These are phyloP conservation scores for Leccinum uliginosum DNA, from an alignment of 768 basidiomycete genomes.

Conservation along the genomic window DNA sequence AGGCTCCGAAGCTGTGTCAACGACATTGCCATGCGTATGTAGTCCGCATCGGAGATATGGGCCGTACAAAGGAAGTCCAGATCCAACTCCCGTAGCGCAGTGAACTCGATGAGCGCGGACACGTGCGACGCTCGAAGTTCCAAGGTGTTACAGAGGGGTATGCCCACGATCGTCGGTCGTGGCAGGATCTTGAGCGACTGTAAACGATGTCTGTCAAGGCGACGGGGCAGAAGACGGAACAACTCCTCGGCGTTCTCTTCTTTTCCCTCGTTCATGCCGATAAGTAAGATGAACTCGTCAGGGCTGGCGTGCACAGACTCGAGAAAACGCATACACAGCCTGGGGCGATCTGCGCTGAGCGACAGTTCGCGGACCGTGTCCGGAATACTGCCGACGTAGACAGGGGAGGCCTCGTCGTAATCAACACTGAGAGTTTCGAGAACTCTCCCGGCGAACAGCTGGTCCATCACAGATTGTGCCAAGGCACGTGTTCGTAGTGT, in stretches of 20 bases:
- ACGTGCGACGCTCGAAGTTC: constrained; percentile 2
- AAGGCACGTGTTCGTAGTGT: constrained; percentile 12
- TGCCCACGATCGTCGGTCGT: neutral
- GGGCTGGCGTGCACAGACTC: constrained; percentile 12
- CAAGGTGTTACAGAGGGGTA: constrained; percentile 1
- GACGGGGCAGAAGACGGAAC: constrained; percentile 9
- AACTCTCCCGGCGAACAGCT: neutral
- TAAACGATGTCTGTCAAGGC: constrained; percentile 9
- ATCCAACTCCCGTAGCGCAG: constrained; percentile 11
- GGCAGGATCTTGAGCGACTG: constrained; percentile 6
- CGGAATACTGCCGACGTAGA: constrained; percentile 11
- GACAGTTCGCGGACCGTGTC: constrained; percentile 12
- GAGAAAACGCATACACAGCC: constrained; percentile 8
- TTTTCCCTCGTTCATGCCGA: constrained; percentile 7
- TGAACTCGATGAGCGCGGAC: constrained; percentile 11
- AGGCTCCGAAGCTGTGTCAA: constrained; percentile 8
- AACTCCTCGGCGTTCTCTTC: neutral
- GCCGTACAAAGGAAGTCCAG: constrained; percentile 15
- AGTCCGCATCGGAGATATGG: constrained; percentile 8
- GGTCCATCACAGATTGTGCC: constrained; percentile 11
- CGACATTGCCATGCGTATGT: constrained; percentile 7
- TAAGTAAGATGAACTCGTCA: neutral
- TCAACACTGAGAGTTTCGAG: constrained; percentile 16
- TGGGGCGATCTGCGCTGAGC: constrained; percentile 1
- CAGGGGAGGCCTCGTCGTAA: constrained; percentile 1